phyloP scores from a whole-genome alignment of 768 basidiomycete species.

The Bullera alba region DNA sequence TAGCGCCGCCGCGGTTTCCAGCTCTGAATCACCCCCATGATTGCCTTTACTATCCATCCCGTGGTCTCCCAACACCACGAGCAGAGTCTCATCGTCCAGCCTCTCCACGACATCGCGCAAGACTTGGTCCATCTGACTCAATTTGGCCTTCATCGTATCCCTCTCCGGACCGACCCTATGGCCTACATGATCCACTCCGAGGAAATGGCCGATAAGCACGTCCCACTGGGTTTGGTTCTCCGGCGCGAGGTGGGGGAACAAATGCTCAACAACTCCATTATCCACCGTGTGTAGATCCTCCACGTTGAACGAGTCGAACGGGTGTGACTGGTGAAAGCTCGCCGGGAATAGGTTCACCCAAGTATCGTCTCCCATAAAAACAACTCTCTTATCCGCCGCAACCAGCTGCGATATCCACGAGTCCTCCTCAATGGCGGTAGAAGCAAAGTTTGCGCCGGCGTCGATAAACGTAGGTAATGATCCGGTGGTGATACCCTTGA shows the following conservation, averaged over 20 bases:
- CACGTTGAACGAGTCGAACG: slow-evolving; percentile 96
- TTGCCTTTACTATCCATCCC: slow-evolving; percentile 95
- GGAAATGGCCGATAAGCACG: slow-evolving; percentile 81
- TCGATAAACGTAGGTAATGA: slow-evolving; percentile 94
- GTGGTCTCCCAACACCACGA: slow-evolving; percentile 90
- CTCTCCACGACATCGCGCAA: slow-evolving; percentile 63
- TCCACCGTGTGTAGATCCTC: slow-evolving; percentile 97
- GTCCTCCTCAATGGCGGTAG: slow-evolving; percentile 77
- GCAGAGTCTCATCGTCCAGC: slow-evolving; percentile 71
- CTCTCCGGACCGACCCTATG: slow-evolving; percentile 89
- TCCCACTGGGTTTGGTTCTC: slow-evolving; percentile 59
- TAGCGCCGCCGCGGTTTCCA: slow-evolving; percentile 75
- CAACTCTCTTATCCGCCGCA: slow-evolving; percentile 53
- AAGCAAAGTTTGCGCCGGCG: slow-evolving; percentile 86
- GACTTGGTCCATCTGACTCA: slow-evolving; percentile 79
- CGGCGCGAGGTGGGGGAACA: slow-evolving; percentile 64
- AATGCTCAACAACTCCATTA: slow-evolving; percentile 72
- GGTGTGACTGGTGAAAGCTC: slow-evolving; percentile 70
- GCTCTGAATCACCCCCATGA: slow-evolving; percentile 81
- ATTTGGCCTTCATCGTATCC: slow-evolving; percentile 73
- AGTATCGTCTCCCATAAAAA: slow-evolving; percentile 94
- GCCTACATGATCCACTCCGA: slow-evolving; percentile 94
- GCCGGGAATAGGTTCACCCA: slow-evolving; percentile 86
- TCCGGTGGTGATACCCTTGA: slow-evolving; percentile 91
- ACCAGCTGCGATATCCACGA: slow-evolving; percentile 70